Evolutionary conservation across 1,284 basidiomycete genomes (phyloP), one percentile per base, ranked within the genome.

Genomic region (Sparassis latifolia): DNA sequence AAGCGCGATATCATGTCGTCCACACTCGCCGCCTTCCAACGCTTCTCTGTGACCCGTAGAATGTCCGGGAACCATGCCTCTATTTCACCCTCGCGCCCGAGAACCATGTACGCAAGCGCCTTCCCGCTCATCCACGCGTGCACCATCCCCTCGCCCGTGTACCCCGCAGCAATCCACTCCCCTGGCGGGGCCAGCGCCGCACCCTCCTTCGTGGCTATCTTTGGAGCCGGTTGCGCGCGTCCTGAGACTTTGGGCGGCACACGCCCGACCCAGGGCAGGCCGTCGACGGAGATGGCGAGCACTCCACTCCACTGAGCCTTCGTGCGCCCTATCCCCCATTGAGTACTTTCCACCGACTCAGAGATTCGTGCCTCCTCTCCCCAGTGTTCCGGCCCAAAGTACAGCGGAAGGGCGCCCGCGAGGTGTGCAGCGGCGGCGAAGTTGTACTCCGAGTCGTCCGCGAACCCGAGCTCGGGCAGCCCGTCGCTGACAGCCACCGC

Each of bases 61-160:
- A 75, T 70, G 40, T 70, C 68, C 3, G 82, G 83, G 51, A 85
- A 67, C 73, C 73, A 75, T 5, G 64, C 68, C 39, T 53, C 51
- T 5, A 72, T 55, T 5, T 64, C 60, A 37, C 68, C 63, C 42
- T 65, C 68, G 20, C 55, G 55, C 33, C 63, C 66, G 5, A 80
- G 64, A 3, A 84, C 64, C 79, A 83, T 83, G 52, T 70, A 60
- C 9, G 80, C 81, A 45, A 84, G 60, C 3, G 79, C 81, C 52
- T 73, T 73, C 2, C 75, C 74, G 53, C 78, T 77, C 60, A 82
- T 58, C 79, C 80, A 84, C 3, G 80, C 82, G 57, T 83, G 75
- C 2, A 77, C 76, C 83, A 85, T 85, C 3, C 83, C 82, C 55
- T 85, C 82, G 1, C 83, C 82, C 7, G 73, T 72, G 55, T 80